Conservation (phyloP, 768 basidiomycete genomes). For the Boletus huronensis region DNA sequence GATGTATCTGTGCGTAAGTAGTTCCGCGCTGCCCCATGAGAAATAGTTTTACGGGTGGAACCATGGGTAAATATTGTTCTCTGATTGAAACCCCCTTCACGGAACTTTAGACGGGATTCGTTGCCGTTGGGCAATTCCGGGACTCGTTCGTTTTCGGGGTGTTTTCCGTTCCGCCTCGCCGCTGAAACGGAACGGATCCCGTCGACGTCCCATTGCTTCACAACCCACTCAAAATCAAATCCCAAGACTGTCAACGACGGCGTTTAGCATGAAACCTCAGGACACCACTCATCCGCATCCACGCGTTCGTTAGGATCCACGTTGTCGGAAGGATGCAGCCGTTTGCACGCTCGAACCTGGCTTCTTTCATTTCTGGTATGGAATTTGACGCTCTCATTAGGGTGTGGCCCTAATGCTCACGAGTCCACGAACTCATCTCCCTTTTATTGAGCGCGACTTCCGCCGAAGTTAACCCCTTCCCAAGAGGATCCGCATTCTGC, state of each 20-base stretch:
- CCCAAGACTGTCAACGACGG: conserved; percentile 12
- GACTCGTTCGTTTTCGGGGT: neutral
- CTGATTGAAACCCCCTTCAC: neutral
- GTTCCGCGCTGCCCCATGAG: conserved; percentile 15
- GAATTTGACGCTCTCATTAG: neutral
- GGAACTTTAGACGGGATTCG: neutral
- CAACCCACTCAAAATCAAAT: conserved; percentile 1
- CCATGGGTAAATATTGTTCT: neutral
- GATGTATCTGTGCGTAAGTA: conserved; percentile 18
- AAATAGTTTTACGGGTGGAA: conserved; percentile 10
- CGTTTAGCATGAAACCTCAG: conserved; percentile 10
- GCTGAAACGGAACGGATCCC: conserved; percentile 4
- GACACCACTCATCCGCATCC: conserved; percentile 3
- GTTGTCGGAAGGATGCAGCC: conserved; percentile 12
- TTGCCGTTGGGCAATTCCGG: neutral
- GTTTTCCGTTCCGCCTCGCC: conserved; percentile 4
- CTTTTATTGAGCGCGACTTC: conserved; percentile 1
- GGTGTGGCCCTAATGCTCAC: conserved; percentile 4
- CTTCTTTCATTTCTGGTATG: conserved; percentile 16
- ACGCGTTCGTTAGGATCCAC: conserved; percentile 7
- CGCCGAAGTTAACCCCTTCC: conserved; percentile 14
- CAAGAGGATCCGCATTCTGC: conserved; percentile 19
- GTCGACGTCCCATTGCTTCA: conserved; percentile 8
- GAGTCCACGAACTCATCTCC: conserved; percentile 2
- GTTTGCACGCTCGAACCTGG: conserved; percentile 15